Evolutionary conservation across 2,329 filamentous ascomycete genomes (phyloP).

Genomic region (Trichoderma sp.): DNA sequence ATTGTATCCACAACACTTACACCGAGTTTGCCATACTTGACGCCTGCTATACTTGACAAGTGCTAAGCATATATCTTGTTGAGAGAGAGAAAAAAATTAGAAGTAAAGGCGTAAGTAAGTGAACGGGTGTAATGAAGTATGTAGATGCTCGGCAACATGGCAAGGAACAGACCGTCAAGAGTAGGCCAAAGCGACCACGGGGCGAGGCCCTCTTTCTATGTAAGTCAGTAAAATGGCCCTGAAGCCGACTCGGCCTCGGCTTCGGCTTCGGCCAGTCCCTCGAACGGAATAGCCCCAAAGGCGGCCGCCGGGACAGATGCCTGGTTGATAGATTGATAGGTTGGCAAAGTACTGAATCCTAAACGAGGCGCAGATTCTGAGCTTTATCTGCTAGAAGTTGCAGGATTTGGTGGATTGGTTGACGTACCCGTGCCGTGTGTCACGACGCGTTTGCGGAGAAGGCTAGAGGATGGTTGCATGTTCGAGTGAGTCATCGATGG

Average conservation of each 20-base stretch:
- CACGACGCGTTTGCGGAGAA: not conserved
- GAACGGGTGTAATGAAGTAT: not conserved
- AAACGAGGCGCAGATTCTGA: not conserved
- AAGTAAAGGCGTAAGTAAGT: not conserved
- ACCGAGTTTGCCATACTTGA: not conserved
- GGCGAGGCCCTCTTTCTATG: not conserved
- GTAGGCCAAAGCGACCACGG: not conserved
- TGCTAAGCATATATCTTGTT: not conserved
- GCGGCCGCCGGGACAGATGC: not conserved
- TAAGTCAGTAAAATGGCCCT: not conserved
- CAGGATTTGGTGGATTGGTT: not conserved
- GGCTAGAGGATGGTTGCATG: not conserved
- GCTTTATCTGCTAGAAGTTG: not conserved
- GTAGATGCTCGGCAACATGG: not conserved
- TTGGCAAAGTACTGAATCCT: not conserved
- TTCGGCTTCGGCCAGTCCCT: conserved; percentile 10
- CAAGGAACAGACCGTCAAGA: not conserved
- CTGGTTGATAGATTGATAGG: not conserved
- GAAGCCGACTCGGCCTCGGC: conserved; percentile 7
- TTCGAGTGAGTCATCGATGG: not conserved
- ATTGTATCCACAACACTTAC: not conserved
- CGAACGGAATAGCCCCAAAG: not conserved
- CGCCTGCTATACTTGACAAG: not conserved
- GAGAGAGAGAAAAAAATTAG: not conserved
- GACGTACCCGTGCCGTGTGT: not conserved